Base-by-base conservation (phyloP, 495 filamentous ascomycete genomes). In the Hypoxylon intermedium region DNA sequence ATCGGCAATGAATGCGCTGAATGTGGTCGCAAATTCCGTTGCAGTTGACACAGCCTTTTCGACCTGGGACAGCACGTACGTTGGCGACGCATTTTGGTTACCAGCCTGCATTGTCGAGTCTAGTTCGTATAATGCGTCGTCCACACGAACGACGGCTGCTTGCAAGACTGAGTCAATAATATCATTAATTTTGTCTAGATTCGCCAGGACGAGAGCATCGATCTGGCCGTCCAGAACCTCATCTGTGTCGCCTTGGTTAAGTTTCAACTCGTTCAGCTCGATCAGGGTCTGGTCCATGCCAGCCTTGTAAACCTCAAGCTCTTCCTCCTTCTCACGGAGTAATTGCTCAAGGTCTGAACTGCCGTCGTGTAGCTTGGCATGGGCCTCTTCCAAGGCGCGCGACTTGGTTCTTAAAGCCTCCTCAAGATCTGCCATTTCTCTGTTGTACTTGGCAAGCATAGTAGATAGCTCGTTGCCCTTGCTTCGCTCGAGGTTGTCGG, bases 81-180 rank as follows among this genome's bases (percentile, higher is more conserved):
- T 84, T n/a, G 94, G 91, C 20, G 93, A 95, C 2, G 94, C 94
- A 65, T 93, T 98, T 77, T 97, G 93, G 76, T 98, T 98, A 67
- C 94, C 94, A 37, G 94, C 94, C 72, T 97, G 93, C 92, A 96
- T 98, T 47, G 89, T 86, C 3, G 94, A 97, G 72, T 98, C 94
- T 20, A 98, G 81, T 73, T 98, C 94, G 74, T 98, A 98, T 19
- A 98, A 76, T 45, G 94, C 92, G 74, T 98, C 94, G 67, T 98
- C 94, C 37, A 98, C 92, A 33, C 94, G 89, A 73, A 93, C 88
- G 48, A 98, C 92, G 69, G 92, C 95, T 45, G 91, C 86, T 74
- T 96, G 92, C 30, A 98, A 80, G 28, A 98, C 94, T 2, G 94
- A 95, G 75, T 98, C 94, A 66, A 98, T 96, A 58, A 98, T 96